Evolutionary conservation across 306 rosid genomes (phyloP).

Genomic region (Prunus fruticosa): DNA sequence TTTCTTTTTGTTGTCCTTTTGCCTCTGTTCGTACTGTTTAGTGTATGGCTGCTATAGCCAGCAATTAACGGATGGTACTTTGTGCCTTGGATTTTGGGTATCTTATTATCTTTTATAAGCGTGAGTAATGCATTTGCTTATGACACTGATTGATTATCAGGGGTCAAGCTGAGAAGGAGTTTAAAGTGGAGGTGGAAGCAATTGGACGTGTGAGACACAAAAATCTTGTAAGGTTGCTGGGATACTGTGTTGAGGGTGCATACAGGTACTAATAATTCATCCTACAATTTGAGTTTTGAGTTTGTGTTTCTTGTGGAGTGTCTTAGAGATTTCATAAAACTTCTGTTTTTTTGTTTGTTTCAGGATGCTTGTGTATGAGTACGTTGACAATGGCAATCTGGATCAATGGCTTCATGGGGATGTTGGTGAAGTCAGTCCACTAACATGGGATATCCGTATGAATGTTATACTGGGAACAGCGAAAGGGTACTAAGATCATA

Average conservation of each 20-base stretch:
- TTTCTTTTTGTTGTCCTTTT: constrained; percentile 4
- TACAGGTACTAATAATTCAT: constrained; percentile 56
- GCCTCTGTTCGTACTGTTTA: neutral
- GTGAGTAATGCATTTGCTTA: constrained; percentile 14
- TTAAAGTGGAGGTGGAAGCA: constrained; percentile 88
- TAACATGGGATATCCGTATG: constrained; percentile 90
- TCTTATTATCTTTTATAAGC: constrained; percentile 9
- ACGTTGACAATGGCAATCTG: constrained; percentile 87
- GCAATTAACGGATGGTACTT: neutral
- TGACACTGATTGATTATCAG: constrained; percentile 30
- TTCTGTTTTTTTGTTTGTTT: constrained; percentile 12
- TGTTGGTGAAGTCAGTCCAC: constrained; percentile 82
- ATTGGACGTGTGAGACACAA: constrained; percentile 98
- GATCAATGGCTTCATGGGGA: constrained; percentile 98
- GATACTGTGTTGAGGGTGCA: constrained; percentile 98
- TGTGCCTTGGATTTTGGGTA: constrained; percentile 12
- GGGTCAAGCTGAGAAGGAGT: constrained; percentile 99
- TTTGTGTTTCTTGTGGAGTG: constrained; percentile 6
- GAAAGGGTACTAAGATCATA: constrained; percentile 58
- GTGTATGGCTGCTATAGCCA: neutral
- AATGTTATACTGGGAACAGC: constrained; percentile 83
- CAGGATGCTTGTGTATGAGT: constrained; percentile 99
- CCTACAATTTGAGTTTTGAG: constrained; percentile 8
- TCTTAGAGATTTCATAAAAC: constrained; percentile 15
- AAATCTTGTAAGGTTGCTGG: constrained; percentile 95